Base-by-base conservation (phyloP, 2,329 filamentous ascomycete species). In the Sporothrix mexicana region DNA sequence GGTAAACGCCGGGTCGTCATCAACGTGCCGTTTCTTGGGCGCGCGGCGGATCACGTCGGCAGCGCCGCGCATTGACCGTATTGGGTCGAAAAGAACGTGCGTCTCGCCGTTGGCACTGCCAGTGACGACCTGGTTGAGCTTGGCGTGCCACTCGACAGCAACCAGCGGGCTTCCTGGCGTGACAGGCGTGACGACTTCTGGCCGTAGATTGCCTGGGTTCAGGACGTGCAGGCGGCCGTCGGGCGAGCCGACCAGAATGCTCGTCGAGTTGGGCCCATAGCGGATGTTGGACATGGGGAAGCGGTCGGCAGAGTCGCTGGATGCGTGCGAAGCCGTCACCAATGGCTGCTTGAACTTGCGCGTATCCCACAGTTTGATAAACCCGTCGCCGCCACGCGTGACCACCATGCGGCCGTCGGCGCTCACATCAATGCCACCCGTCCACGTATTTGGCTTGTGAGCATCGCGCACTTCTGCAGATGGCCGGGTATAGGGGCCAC, bases 351-450 rank as follows among this genome's bases (percentile, higher is more conserved):
- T 98, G 85, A 99, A 97, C 79, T 98, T 98, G 73, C 96, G 90
- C 2, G 92, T 97, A 80, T 99, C 96, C 96, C 96, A 99, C 1
- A 98, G 86, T 83, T 98, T 98, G 81, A 99, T 95, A 1, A 92
- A 88, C 79, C 97, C 90, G 81, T 99, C 96, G 69, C 95, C 95
- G 72, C 96, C 96, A 77, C 94, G 88, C 0, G 94, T 97, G 8
- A 98, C 92, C 2, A 98, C 90, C 84, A 98, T 91, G 73, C 95
- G 89, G 10, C 96, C 96, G 80, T 98, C 96, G 0, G 91, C 85
- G 76, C 95, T 98, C 77, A 99, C 92, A 78, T 97, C 95, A 59
- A 99, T 83, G 3, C 95, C 95, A 70, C 94, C 92, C 1, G 95
- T 98, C 94, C 96, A 98, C 0, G 94, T 95, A 78, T 93, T 90